A percentile compares a stretch with the other conserved stretches of the same genome.
phyloP scores from a whole-genome alignment of 768 basidiomycete genomes.

The Boletus rubroflammeus region DNA sequence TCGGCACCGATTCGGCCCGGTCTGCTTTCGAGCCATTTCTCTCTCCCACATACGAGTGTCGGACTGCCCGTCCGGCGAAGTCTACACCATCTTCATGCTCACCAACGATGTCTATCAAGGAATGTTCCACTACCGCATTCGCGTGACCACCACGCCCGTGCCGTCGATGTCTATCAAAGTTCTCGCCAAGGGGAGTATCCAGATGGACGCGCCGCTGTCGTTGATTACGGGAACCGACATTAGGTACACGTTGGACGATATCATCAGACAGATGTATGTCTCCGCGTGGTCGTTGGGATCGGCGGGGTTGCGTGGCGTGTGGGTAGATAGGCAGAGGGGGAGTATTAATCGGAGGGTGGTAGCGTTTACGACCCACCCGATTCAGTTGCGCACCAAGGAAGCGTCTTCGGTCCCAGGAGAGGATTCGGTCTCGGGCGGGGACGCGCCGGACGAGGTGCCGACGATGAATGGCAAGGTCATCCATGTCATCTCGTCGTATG shows the following conservation, averaged over 20 bases:
- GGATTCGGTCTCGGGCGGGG: background rate
- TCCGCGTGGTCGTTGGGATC: slow-evolving; percentile 18
- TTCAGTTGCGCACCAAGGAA: background rate
- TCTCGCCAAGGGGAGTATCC: slow-evolving; percentile 22
- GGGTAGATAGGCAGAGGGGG: slow-evolving; percentile 20
- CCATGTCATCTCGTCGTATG: slow-evolving; percentile 22
- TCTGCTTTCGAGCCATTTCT: slow-evolving; percentile 38
- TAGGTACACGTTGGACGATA: background rate
- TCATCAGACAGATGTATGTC: slow-evolving; percentile 9
- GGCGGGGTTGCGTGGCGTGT: slow-evolving; percentile 22
- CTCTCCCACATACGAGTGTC: slow-evolving; percentile 39
- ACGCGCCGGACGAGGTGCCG: background rate
- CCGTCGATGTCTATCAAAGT: slow-evolving; percentile 40
- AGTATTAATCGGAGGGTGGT: slow-evolving; percentile 15
- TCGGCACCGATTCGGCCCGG: slow-evolving; percentile 22
- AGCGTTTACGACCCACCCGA: slow-evolving; percentile 20
- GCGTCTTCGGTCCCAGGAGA: background rate
- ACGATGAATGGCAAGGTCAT: slow-evolving; percentile 12
- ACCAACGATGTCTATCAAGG: slow-evolving; percentile 43
- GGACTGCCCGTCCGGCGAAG: slow-evolving; percentile 34
- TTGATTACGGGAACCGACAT: background rate
- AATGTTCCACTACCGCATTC: slow-evolving; percentile 47
- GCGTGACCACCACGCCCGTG: slow-evolving; percentile 23
- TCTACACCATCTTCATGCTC: slow-evolving; percentile 39
- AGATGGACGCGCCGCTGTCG: background rate